Percentiles rank a stretch among this genome's conserved stretches.
Evolutionary conservation across 768 basidiomycete genomes (phyloP).

Genomic region (Boletus patriciae): DNA sequence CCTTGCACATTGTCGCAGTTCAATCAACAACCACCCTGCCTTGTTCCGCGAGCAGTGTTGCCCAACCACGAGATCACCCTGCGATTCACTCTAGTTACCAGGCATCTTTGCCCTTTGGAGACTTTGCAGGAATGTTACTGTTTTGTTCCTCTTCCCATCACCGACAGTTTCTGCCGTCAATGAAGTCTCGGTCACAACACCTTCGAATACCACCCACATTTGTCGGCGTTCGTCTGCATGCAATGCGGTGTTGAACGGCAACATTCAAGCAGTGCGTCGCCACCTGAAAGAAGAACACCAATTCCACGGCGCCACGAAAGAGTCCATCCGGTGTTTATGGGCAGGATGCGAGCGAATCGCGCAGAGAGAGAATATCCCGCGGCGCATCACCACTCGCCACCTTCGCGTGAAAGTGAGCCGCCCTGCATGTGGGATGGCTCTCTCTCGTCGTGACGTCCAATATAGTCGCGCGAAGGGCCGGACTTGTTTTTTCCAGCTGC

Average conservation of each 20-base stretch:
- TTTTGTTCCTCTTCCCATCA: not conserved
- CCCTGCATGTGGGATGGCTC: constrained; percentile 6
- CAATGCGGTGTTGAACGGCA: not conserved
- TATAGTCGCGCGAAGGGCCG: not conserved
- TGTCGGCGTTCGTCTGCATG: not conserved
- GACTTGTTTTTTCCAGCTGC: not conserved
- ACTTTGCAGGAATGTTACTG: not conserved
- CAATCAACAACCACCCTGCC: not conserved
- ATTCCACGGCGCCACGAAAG: not conserved
- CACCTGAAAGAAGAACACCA: not conserved
- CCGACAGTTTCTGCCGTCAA: not conserved
- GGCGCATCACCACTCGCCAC: constrained; percentile 20
- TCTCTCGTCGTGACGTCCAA: constrained; percentile 23
- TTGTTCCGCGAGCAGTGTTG: not conserved
- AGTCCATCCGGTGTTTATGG: constrained; percentile 12
- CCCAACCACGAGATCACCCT: not conserved
- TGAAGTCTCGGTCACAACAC: not conserved
- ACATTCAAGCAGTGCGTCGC: not conserved
- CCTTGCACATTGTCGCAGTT: not conserved
- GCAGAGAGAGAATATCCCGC: constrained; percentile 16
- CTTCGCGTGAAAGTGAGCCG: constrained; percentile 16
- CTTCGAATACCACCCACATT: not conserved
- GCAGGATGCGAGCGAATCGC: not conserved
- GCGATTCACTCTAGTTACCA: not conserved
- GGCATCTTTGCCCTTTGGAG: not conserved